Percentiles rank a stretch among this genome's conserved stretches.
phyloP scores from a whole-genome alignment of 768 basidiomycete genomes.

The Macrolepiota albuminosa region DNA sequence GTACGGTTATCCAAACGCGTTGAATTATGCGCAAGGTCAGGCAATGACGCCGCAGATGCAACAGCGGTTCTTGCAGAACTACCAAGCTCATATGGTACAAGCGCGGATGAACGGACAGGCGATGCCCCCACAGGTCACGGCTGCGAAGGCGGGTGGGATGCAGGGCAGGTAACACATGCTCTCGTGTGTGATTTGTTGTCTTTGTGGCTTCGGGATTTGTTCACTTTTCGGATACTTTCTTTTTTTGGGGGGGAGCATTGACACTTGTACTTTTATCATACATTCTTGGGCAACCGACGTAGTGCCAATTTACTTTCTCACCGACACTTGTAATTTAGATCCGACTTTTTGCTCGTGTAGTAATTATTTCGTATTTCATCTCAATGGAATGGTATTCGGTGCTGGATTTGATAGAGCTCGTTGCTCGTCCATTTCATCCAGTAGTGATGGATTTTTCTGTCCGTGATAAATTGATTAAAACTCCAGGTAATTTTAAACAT shows the following conservation, averaged over 20 bases:
- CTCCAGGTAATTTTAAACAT: no score
- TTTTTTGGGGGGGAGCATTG: background rate
- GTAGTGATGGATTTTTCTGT: no score
- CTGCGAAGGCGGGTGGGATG: constrained; percentile 9
- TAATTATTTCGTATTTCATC: constrained; percentile 4
- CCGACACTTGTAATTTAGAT: background rate
- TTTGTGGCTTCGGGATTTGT: background rate
- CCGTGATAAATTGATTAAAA: no score
- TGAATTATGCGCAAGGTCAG: constrained; percentile 13
- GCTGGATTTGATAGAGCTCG: background rate
- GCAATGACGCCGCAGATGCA: constrained; percentile 5
- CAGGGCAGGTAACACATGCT: constrained; percentile 9
- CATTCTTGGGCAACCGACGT: background rate
- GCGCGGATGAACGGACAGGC: constrained; percentile 4
- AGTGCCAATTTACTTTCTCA: background rate
- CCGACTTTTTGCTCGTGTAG: background rate
- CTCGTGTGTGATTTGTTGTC: background rate
- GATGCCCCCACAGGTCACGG: constrained; percentile 8
- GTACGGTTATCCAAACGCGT: constrained; percentile 9
- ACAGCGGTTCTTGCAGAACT: constrained; percentile 7
- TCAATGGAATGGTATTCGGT: background rate
- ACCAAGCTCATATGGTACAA: constrained; percentile 1
- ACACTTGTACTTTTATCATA: constrained; percentile 4
- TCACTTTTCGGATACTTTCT: background rate
- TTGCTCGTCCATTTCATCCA: no score